phyloP scores from a whole-genome alignment of 2,329 filamentous ascomycete genomes.

The Aspergillus neotritici region DNA sequence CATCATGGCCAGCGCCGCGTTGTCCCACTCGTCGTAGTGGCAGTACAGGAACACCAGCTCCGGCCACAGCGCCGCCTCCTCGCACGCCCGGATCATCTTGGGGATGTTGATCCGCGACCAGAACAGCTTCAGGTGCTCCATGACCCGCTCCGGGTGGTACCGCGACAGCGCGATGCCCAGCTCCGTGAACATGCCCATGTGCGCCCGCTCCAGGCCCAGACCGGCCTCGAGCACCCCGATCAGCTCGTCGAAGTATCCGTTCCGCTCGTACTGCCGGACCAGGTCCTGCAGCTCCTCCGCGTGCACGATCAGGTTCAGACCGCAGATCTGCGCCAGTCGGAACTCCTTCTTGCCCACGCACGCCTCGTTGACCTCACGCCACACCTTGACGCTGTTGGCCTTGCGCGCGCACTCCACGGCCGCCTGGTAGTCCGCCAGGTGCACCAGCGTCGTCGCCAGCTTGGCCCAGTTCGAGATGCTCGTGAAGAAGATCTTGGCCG shows the following conservation, averaged over 20 bases:
- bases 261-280: conserved; percentile 92
- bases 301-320: conserved; percentile 95
- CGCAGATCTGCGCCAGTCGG: conserved; percentile 95
- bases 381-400: conserved; percentile 98
- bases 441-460: conserved; percentile 94
- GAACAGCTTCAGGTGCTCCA: conserved; percentile 99
- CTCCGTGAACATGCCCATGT: conserved; percentile 97
- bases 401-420: conserved; percentile 97
- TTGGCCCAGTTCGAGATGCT: conserved; percentile 99
- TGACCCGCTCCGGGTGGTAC: conserved; percentile 90
- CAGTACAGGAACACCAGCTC: conserved; percentile 97
- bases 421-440: conserved; percentile 92
- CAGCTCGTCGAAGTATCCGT: conserved; percentile 97
- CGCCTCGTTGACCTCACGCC: conserved; percentile 96
- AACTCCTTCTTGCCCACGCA: conserved; percentile 98
- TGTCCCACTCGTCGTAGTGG: conserved; percentile 98
- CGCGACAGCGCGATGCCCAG: conserved; percentile 87
- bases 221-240: conserved; percentile 92
- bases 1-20: conserved; percentile 94
- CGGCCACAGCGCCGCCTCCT: conserved; percentile 94
- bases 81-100: conserved; percentile 88
- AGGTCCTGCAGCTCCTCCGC: conserved; percentile 90
- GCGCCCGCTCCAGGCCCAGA: conserved; percentile 81
- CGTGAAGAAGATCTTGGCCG: conserved; percentile 96
- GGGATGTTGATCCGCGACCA: conserved; percentile 97